phyloP scores from a whole-genome alignment of 257 asterid species.

The Lycium ferocissimum region DNA sequence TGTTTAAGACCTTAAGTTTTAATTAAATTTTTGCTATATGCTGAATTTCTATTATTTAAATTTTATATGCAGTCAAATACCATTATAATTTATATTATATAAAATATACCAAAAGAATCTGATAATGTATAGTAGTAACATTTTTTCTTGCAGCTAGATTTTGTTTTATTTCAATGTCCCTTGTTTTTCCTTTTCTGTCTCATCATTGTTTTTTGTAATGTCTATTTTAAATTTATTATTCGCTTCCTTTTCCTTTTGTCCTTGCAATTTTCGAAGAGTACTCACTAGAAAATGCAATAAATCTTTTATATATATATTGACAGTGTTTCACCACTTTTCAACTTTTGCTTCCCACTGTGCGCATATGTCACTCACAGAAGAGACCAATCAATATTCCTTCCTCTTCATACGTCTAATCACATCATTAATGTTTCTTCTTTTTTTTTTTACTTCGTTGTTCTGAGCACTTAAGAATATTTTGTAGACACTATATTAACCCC shows the following conservation, averaged over 20 bases:
- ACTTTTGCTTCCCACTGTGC: neutral
- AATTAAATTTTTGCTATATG: no score
- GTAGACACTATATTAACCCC: neutral
- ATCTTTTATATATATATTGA: neutral
- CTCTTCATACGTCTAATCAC: neutral
- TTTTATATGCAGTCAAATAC: no score
- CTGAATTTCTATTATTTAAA: no score
- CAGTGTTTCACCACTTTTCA: neutral
- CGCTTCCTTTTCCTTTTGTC: constrained; percentile 15
- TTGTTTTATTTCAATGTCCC: neutral
- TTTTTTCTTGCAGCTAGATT: neutral
- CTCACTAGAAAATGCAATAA: neutral
- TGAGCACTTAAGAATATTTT: neutral
- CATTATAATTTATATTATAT: no score
- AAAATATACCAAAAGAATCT: no score
- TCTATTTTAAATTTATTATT: neutral
- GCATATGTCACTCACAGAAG: constrained; percentile 8
- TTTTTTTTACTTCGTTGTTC: neutral
- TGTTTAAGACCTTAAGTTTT: no score
- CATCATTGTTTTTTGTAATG: neutral
- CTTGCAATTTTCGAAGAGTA: neutral
- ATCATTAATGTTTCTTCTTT: neutral
- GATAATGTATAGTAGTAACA: no score
- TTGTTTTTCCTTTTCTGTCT: neutral
- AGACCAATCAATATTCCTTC: constrained; percentile 20